Conservation (phyloP, 2,329 filamentous ascomycete genomes). For the Falciphora oryzae region DNA sequence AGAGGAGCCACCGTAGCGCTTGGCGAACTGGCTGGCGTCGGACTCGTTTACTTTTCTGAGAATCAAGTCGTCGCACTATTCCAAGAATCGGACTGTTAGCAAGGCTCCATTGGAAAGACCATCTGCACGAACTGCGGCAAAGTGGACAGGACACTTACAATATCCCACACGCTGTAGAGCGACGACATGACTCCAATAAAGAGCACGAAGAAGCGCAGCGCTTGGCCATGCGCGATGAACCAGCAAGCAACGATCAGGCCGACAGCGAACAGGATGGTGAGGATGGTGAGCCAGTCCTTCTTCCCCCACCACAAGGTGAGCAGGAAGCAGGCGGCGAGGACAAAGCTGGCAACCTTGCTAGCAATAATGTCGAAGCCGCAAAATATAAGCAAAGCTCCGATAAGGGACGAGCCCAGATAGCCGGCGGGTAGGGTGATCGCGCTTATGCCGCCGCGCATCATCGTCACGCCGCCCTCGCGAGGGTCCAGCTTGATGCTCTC, state of each 20-base stretch:
- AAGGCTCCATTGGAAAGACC: not conserved
- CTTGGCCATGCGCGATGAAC: conserved; percentile 73
- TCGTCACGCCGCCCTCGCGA: conserved; percentile 71
- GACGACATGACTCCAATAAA: conserved; percentile 81
- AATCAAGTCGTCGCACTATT: conserved; percentile 69
- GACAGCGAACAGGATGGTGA: conserved; percentile 64
- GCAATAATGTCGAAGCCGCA: conserved; percentile 78
- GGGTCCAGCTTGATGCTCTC: conserved; percentile 58
- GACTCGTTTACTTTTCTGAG: conserved; percentile 74
- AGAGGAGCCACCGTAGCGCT: conserved; percentile 71
- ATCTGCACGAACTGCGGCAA: not conserved
- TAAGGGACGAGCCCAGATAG: conserved; percentile 70
- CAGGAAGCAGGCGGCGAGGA: conserved; percentile 67
- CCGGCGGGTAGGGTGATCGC: conserved; percentile 71
- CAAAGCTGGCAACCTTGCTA: conserved; percentile 71
- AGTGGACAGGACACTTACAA: conserved; percentile 37
- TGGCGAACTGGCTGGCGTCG: conserved; percentile 72
- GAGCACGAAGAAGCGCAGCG: conserved; percentile 62
- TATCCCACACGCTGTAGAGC: conserved; percentile 79
- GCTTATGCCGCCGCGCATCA: conserved; percentile 66
- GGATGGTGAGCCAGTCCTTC: conserved; percentile 70
- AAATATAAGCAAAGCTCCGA: conserved; percentile 72
- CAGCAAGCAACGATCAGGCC: conserved; percentile 68
- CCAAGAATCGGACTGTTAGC: not conserved
- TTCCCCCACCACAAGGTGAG: conserved; percentile 80